A percentile compares a stretch with the other conserved stretches of the same genome.
Conservation (phyloP, 805 yeast genomes). For the Wickerhamomyces chambardii region DNA sequence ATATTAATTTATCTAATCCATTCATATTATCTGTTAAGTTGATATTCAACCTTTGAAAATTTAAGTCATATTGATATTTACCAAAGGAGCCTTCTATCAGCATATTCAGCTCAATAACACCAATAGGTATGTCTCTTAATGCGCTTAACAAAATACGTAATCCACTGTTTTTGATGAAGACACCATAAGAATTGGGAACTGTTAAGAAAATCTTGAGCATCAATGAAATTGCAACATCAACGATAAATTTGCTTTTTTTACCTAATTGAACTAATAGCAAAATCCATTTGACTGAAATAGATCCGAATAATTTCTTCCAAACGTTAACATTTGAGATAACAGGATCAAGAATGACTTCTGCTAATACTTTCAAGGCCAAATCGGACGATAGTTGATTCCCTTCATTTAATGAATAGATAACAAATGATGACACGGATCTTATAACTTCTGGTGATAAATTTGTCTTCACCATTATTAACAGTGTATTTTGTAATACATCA, state of each 20-base stretch:
- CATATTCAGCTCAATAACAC: conserved; percentile 18
- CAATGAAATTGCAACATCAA: conserved; percentile 28
- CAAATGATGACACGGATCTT: conserved; percentile 40
- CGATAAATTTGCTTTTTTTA: conserved; percentile 20
- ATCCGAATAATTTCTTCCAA: conserved; percentile 36
- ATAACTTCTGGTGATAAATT: conserved; percentile 49
- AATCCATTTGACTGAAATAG: conserved; percentile 61
- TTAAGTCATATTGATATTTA: conserved; percentile 19
- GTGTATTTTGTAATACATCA: conserved; percentile 27
- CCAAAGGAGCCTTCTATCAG: conserved; percentile 41
- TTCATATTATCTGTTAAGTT: conserved; percentile 5
- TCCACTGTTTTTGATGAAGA: conserved; percentile 46
- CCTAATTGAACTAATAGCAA: conserved; percentile 37
- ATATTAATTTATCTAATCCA: conserved; percentile 11
- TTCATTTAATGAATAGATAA: conserved; percentile 36
- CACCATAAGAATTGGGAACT: conserved; percentile 35
- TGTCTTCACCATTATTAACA: conserved; percentile 29
- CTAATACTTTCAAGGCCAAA: conserved; percentile 21
- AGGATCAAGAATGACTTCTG: conserved; percentile 23
- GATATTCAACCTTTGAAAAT: conserved; percentile 8
- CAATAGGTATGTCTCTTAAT: conserved; percentile 34
- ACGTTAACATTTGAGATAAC: conserved; percentile 32
- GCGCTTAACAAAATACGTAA: conserved; percentile 35
- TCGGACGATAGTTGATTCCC: conserved; percentile 16
- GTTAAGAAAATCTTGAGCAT: conserved; percentile 39